Evolutionary conservation across 768 basidiomycete genomes (phyloP).

Genomic region (Suillus placidus): DNA sequence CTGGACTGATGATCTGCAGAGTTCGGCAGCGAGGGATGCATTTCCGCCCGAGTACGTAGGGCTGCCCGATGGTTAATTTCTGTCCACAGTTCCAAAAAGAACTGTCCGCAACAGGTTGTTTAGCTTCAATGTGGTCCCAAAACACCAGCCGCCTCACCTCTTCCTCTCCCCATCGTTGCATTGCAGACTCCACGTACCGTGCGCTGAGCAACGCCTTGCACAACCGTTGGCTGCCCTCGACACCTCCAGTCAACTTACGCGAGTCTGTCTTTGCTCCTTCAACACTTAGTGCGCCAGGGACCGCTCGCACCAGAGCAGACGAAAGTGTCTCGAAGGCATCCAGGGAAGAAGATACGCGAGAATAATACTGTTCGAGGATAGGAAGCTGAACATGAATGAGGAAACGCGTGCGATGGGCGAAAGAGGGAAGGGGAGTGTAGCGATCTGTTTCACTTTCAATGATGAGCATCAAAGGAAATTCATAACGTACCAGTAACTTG

Average conservation of each 20-base stretch:
- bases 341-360: constrained; percentile 78
- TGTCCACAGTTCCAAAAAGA: constrained; percentile 89
- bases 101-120: constrained; percentile 48
- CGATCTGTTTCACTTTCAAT: constrained; percentile 60
- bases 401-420: constrained; percentile 80
- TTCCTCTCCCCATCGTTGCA: constrained; percentile 90
- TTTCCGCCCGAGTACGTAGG: constrained; percentile 57
- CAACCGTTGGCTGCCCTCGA: constrained; percentile 80
- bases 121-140: constrained; percentile 8
- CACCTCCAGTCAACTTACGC: constrained; percentile 73
- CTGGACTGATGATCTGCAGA: constrained; percentile 25
- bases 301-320: constrained; percentile 83
- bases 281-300: constrained; percentile 86
- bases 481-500: constrained; percentile 78
- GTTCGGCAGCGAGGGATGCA: constrained; percentile 53
- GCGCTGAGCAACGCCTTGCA: constrained; percentile 87
- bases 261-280: constrained; percentile 48
- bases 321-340: constrained; percentile 95
- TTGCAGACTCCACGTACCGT: constrained; percentile 65
- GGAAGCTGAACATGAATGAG: constrained; percentile 85
- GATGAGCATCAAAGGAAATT: not conserved
- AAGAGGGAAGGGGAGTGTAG: constrained; percentile 83
- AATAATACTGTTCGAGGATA: constrained; percentile 73
- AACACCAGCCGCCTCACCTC: constrained; percentile 55
- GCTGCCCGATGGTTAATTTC: constrained; percentile 68